Conservation (phyloP, 1,139 yeast species). For the Geotrichum restrictum region DNA sequence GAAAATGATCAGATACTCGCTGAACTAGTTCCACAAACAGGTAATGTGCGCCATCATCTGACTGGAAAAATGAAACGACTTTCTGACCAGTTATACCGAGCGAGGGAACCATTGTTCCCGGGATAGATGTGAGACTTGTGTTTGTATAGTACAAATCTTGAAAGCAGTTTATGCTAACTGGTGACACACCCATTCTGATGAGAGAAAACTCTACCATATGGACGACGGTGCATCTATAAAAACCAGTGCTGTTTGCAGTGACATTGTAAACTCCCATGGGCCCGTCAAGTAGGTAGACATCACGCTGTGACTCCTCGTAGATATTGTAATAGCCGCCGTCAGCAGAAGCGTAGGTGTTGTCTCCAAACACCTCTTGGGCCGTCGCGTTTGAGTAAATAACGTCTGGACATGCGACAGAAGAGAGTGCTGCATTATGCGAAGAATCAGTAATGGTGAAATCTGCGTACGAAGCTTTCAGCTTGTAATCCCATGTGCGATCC, state of each 20-base stretch:
- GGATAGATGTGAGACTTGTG: neutral
- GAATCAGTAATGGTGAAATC: neutral
- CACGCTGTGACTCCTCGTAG: neutral
- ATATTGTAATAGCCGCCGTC: neutral
- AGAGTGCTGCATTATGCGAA: neutral
- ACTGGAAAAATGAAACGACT: neutral
- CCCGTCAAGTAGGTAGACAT: neutral
- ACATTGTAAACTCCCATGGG: neutral
- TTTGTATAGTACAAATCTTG: neutral
- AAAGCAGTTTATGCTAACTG: conserved; percentile 1
- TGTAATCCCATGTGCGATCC: neutral
- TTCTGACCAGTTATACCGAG: neutral
- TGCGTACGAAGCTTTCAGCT: neutral
- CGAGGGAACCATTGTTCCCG: neutral
- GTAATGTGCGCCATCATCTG: conserved; percentile 6
- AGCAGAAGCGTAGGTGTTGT: neutral
- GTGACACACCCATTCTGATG: neutral
- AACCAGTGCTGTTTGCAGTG: neutral
- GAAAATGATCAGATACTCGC: neutral
- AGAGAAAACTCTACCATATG: neutral
- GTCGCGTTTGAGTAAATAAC: conserved; percentile 3
- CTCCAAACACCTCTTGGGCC: conserved; percentile 4
- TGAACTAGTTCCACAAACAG: conserved; percentile 5
- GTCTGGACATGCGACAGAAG: neutral
- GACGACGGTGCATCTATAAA: conserved; percentile 2